phyloP scores from a whole-genome alignment of 345 rosid species.

The Eucalyptus pauciflora region DNA sequence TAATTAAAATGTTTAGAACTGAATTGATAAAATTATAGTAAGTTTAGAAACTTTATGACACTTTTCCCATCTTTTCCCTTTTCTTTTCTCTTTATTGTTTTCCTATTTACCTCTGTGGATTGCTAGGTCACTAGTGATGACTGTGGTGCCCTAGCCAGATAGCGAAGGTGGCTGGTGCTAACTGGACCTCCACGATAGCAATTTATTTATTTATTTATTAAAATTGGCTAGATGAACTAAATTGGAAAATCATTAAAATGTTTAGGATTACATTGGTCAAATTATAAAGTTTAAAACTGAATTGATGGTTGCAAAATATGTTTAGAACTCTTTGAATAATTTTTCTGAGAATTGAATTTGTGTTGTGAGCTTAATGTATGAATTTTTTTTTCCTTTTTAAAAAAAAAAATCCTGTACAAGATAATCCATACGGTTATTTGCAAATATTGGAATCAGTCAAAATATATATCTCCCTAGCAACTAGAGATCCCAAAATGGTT shows the following conservation, averaged over 20 bases:
- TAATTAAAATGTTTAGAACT: no score
- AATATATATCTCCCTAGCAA: not conserved
- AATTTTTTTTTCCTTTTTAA: no score
- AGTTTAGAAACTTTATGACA: no score
- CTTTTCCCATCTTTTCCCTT: no score
- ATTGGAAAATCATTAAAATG: no score
- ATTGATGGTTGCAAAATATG: not conserved
- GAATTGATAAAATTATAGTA: no score
- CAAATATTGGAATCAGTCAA: not conserved
- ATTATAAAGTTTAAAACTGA: accelerated
- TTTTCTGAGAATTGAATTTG: not conserved
- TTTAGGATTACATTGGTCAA: accelerated
- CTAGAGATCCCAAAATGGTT: not conserved
- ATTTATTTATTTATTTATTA: no score
- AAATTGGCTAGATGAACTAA: no score
- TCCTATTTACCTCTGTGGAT: accelerated
- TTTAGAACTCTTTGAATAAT: not conserved
- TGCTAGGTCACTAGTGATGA: accelerated
- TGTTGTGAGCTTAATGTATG: not conserved
- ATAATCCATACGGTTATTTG: not conserved
- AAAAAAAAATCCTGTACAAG: not conserved
- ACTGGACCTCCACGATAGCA: accelerated
- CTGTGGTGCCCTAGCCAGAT: accelerated
- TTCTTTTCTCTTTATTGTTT: no score
- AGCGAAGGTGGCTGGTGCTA: accelerated